Percentiles rank a stretch among this genome's conserved stretches.
Evolutionary conservation across 768 basidiomycete species (phyloP).

Genomic region (Kwoniella sp.): DNA sequence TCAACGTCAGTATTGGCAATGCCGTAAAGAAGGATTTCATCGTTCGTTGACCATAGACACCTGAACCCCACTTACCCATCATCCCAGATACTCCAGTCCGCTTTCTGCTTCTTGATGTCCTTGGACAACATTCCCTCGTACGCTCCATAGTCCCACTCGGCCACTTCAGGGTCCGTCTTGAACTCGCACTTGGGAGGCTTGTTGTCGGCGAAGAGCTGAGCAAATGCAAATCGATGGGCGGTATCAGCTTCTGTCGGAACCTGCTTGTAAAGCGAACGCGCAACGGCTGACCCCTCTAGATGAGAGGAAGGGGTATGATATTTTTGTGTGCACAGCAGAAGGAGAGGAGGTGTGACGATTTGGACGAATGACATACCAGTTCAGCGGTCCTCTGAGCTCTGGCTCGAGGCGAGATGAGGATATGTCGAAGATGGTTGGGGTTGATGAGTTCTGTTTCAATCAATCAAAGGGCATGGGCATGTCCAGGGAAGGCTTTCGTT

Average conservation of each 20-base stretch:
- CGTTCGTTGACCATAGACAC: too few relatives aligned
- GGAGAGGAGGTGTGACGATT: background rate
- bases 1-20: background rate
- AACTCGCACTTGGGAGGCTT: slow-evolving; percentile 37
- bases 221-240: background rate
- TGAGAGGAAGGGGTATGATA: background rate
- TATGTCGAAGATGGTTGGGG: slow-evolving; percentile 72
- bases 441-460: slow-evolving; percentile 68
- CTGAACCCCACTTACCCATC: slow-evolving; percentile 66
- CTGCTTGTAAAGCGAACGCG: background rate
- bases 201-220: slow-evolving; percentile 50
- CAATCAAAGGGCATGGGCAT: too few relatives aligned
- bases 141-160: slow-evolving; percentile 85
- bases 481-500: too few relatives aligned
- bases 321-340: too few relatives aligned
- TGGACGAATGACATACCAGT: slow-evolving; percentile 55
- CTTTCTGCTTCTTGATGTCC: slow-evolving; percentile 70
- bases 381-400: slow-evolving; percentile 86
- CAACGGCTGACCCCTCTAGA: background rate
- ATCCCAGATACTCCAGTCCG: slow-evolving; percentile 78
- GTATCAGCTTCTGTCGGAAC: too few relatives aligned
- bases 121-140: slow-evolving; percentile 80
- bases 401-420: slow-evolving; percentile 81
- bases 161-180: slow-evolving; percentile 45
- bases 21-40: background rate